Evolutionary conservation across 2,329 filamentous ascomycete species (phyloP).

Genomic region (Beauveria medogensis): DNA sequence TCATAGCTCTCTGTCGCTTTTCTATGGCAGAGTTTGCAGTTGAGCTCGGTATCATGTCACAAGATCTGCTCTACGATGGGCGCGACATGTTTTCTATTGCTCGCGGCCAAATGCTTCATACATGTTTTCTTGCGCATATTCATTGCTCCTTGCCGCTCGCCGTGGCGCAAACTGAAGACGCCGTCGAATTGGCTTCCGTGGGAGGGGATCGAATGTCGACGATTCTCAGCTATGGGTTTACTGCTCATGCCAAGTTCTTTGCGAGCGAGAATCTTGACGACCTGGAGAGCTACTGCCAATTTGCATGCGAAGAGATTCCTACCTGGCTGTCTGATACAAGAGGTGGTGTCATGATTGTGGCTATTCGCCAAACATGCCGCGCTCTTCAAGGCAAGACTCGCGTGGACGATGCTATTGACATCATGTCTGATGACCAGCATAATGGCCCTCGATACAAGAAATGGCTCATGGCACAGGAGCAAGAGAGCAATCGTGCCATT

Average conservation of each 20-base stretch:
- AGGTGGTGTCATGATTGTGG: conserved; percentile 61
- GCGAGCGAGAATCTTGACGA: conserved; percentile 61
- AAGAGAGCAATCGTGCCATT: conserved; percentile 55
- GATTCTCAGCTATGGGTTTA: conserved; percentile 62
- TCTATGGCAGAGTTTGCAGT: conserved; percentile 61
- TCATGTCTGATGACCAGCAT: conserved; percentile 64
- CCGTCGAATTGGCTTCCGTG: conserved; percentile 56
- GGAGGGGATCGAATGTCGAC: conserved; percentile 65
- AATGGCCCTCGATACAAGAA: conserved; percentile 48
- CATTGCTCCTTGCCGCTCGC: conserved; percentile 52
- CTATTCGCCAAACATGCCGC: conserved; percentile 56
- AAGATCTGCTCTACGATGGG: conserved; percentile 56
- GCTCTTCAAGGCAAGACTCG: conserved; percentile 69
- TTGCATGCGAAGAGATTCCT: conserved; percentile 64
- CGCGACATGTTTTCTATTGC: conserved; percentile 59
- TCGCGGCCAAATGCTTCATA: conserved; percentile 60
- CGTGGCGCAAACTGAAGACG: conserved; percentile 53
- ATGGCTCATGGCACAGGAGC: conserved; percentile 45
- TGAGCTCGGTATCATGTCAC: conserved; percentile 54
- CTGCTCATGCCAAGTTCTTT: conserved; percentile 60
- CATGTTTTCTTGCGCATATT: conserved; percentile 63
- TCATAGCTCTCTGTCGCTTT: conserved; percentile 61
- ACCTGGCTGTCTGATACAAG: conserved; percentile 65
- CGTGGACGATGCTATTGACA: conserved; percentile 37
- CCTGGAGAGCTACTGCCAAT: conserved; percentile 61